A percentile compares a stretch with the other conserved stretches of the same genome.
phyloP scores from a whole-genome alignment of 164 flowering plant species.

The Vitis vinifera region DNA sequence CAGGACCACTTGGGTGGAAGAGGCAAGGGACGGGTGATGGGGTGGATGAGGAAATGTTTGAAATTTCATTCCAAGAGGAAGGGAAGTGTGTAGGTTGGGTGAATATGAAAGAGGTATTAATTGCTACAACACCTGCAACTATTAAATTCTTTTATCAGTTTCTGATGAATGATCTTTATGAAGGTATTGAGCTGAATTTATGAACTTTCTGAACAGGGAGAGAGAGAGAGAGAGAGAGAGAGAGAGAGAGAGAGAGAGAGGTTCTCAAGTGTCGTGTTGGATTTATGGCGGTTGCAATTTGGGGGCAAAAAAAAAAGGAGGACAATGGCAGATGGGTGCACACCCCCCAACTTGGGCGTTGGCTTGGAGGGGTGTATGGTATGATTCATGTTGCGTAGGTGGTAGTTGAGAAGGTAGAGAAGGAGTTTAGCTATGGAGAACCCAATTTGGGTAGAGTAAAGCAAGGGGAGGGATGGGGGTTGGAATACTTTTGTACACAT shows the following conservation, averaged over 20 bases:
- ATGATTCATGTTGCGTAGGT: neutral
- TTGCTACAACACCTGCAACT: neutral
- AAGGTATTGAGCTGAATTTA: neutral
- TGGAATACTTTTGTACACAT: constrained; percentile 21
- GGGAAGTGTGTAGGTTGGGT: neutral
- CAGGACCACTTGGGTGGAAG: neutral
- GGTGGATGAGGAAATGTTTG: neutral
- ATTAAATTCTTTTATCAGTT: neutral
- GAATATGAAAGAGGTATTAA: constrained; percentile 1
- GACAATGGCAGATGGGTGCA: neutral
- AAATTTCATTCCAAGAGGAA: neutral
- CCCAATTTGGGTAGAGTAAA: too few species aligned
- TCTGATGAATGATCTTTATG: neutral
- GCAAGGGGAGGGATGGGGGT: neutral
- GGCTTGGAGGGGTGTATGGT: neutral
- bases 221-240: neutral
- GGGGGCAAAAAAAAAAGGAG: too few species aligned
- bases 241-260: too few species aligned
- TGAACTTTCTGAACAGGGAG: neutral
- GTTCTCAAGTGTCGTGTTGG: neutral
- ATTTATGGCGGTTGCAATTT: neutral
- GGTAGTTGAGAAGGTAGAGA: neutral
- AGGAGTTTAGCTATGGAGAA: neutral
- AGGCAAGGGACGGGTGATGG: neutral
- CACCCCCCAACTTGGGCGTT: neutral